Evolutionary conservation across 768 basidiomycete species (phyloP).

Genomic region (Gautieria morchelliformis): DNA sequence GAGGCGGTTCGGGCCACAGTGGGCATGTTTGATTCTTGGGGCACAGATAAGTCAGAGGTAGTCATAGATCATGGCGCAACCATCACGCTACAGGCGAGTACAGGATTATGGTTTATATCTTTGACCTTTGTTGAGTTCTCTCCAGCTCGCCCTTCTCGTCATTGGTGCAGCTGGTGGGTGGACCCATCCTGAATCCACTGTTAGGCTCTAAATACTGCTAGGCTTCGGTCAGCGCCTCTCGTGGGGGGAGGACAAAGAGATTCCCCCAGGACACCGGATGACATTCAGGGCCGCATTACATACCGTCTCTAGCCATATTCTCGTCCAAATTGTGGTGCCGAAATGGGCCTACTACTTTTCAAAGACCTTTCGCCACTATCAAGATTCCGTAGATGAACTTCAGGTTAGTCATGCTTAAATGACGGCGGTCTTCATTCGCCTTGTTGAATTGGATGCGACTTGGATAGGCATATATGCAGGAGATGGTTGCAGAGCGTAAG

Average conservation of each 20-base stretch:
- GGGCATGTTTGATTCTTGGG: slow-evolving; percentile 36
- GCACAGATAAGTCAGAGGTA: slow-evolving; percentile 33
- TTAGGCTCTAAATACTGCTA: slow-evolving; percentile 11
- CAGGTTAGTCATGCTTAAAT: slow-evolving; percentile 11
- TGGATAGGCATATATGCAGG: slow-evolving; percentile 31
- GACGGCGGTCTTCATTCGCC: background rate
- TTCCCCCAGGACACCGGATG: slow-evolving; percentile 36
- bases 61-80: slow-evolving; percentile 37
- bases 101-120: background rate
- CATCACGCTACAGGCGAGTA: slow-evolving; percentile 42
- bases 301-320: slow-evolving; percentile 28
- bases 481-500: slow-evolving; percentile 43
- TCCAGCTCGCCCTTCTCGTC: slow-evolving; percentile 44
- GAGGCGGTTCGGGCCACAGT: slow-evolving; percentile 32
- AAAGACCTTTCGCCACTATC: slow-evolving; percentile 18
- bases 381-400: slow-evolving; percentile 19
- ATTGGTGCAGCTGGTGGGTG: slow-evolving; percentile 41
- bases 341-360: slow-evolving; percentile 31
- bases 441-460: background rate
- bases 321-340: slow-evolving; percentile 31
- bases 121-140: background rate
- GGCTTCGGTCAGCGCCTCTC: slow-evolving; percentile 44
- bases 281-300: slow-evolving; percentile 42
- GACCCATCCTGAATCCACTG: background rate
- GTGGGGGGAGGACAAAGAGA: slow-evolving; percentile 34